A percentile compares a stretch with the other conserved stretches of the same genome.
These are phyloP conservation scores for Suhomyces chickasaworum DNA, from an alignment of 1,139 yeast species.

Conservation along the genomic window DNA sequence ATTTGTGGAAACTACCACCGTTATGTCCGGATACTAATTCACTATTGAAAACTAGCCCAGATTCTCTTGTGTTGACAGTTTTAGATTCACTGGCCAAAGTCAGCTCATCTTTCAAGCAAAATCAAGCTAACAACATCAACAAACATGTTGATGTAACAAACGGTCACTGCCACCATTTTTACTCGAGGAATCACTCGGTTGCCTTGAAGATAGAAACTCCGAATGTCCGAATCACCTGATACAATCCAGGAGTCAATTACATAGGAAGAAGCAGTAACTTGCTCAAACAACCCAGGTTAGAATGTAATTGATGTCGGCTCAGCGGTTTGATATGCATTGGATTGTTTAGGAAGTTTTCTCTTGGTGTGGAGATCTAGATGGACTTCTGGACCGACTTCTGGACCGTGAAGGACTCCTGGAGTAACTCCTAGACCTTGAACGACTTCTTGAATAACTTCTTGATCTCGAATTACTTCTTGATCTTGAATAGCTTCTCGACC, in stretches of 20 bases:
- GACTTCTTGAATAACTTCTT: slow-evolving; percentile 24
- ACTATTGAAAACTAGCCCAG: neutral
- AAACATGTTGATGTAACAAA: neutral
- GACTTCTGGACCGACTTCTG: slow-evolving; percentile 15
- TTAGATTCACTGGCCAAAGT: neutral
- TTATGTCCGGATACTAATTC: slow-evolving; percentile 3
- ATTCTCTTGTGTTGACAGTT: neutral
- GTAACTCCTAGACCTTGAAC: slow-evolving; percentile 21
- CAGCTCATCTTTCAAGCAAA: neutral
- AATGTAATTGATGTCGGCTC: neutral
- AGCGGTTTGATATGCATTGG: neutral
- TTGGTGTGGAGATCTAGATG: neutral
- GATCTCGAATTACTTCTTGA: slow-evolving; percentile 13
- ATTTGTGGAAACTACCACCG: neutral
- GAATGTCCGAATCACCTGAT: slow-evolving; percentile 1
- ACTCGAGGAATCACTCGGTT: neutral
- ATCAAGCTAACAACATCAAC: neutral
- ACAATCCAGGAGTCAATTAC: neutral
- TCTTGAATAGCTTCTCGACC: slow-evolving; percentile 23
- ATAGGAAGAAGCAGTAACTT: neutral
- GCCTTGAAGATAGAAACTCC: neutral
- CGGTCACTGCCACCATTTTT: neutral
- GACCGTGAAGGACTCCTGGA: slow-evolving; percentile 13
- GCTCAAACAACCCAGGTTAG: neutral
- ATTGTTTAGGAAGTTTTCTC: neutral